Percentiles rank a stretch among this genome's conserved stretches.
These are phyloP conservation scores for Uncinocarpus reesii DNA, from an alignment of 2,329 filamentous ascomycete species.

Conservation along the genomic window DNA sequence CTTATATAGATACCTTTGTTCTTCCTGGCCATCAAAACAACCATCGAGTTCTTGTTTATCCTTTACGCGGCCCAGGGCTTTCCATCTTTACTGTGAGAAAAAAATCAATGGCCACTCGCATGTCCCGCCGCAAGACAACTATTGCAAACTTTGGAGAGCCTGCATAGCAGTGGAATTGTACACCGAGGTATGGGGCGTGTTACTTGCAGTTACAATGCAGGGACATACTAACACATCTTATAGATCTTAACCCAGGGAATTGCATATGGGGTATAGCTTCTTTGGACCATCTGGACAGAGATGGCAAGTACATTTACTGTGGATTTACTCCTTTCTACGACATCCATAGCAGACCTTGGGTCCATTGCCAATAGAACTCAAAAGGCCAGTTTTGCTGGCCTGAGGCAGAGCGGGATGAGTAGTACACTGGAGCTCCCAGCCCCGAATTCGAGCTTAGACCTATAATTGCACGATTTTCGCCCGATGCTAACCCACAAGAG, in stretches of 20 bases:
- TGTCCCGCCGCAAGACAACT: constrained; percentile 25
- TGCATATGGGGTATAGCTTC: constrained; percentile 25
- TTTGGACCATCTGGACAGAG: constrained; percentile 19
- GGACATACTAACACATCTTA: not conserved
- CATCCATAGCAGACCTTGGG: no score
- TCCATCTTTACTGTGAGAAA: not conserved
- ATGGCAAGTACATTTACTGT: constrained; percentile 19
- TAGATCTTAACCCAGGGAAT: constrained; percentile 24
- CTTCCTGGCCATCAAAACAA: not conserved
- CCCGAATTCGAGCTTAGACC: no score
- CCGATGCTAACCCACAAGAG: not conserved
- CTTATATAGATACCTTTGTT: constrained; percentile 12
- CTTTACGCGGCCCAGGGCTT: not conserved
- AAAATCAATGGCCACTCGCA: constrained; percentile 17
- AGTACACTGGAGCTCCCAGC: no score
- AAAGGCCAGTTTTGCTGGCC: no score
- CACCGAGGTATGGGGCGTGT: constrained; percentile 20
- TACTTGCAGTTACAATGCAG: not conserved
- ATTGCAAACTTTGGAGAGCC: constrained; percentile 20
- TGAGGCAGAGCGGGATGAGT: no score
- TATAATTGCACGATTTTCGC: not conserved
- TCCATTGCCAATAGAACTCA: no score
- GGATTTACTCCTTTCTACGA: no score
- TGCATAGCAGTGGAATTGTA: constrained; percentile 23
- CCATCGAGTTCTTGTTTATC: constrained; percentile 9